A percentile compares a stretch with the other conserved stretches of the same genome.
Conservation (phyloP, 2,329 filamentous ascomycete species). For the Fusarium buharicum region DNA sequence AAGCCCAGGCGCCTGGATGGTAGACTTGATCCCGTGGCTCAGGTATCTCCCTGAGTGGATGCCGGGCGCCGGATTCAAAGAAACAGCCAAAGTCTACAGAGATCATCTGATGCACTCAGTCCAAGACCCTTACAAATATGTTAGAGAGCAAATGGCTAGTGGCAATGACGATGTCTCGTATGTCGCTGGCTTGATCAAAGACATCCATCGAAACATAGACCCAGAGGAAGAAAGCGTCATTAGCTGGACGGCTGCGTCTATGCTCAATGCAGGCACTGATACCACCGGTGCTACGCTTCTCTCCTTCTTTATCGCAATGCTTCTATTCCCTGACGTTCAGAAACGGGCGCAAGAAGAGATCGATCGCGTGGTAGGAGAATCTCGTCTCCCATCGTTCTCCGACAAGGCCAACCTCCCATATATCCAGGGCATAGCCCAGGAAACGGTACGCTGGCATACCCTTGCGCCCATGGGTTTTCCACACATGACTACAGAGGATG, state of each 20-base stretch:
- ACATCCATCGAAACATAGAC: conserved; percentile 4
- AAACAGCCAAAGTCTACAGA: conserved; percentile 1
- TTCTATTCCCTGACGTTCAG: conserved; percentile 55
- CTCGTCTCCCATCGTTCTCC: conserved; percentile 55
- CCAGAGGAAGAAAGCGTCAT: conserved; percentile 18
- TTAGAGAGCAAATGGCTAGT: neutral
- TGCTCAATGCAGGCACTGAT: conserved; percentile 50
- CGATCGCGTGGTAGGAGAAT: conserved; percentile 54
- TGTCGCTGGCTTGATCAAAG: conserved; percentile 8
- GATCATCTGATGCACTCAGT: neutral
- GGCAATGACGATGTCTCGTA: conserved; percentile 10
- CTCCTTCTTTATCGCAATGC: conserved; percentile 58
- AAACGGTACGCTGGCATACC: conserved; percentile 48
- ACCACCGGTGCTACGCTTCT: conserved; percentile 44
- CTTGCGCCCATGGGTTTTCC: conserved; percentile 50
- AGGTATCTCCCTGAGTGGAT: conserved; percentile 10
- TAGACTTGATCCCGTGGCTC: conserved; percentile 12
- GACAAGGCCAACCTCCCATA: conserved; percentile 60
- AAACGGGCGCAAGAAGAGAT: conserved; percentile 55
- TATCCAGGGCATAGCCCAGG: conserved; percentile 46
- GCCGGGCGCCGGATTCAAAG: conserved; percentile 6
- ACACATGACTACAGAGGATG: conserved; percentile 50
- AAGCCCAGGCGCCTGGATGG: conserved; percentile 10
- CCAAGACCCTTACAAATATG: conserved; percentile 5
- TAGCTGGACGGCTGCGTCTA: conserved; percentile 18